phyloP scores from a whole-genome alignment of 371 early-diverging fungal species.

The Mucor lusitanicus region DNA sequence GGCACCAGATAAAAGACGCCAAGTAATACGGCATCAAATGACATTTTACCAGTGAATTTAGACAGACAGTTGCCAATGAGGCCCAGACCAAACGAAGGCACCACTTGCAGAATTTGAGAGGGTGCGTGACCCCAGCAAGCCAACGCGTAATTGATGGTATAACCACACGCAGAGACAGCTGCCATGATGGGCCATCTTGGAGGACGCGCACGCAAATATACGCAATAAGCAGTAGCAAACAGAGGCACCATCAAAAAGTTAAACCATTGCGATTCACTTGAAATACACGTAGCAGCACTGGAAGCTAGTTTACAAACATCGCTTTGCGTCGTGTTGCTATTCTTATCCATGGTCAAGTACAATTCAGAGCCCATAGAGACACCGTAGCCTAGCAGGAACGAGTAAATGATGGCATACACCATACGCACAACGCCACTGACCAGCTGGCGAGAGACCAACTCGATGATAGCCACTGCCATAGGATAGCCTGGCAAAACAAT shows the following conservation, averaged over 20 bases:
- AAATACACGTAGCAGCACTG: conserved; percentile 28
- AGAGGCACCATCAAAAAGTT: conserved; percentile 42
- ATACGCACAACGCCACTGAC: conserved; percentile 83
- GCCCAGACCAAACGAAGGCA: conserved; percentile 59
- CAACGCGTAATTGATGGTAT: conserved; percentile 36
- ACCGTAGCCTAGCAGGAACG: conserved; percentile 81
- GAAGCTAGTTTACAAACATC: conserved; percentile 20
- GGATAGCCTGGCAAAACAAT: conserved; percentile 73
- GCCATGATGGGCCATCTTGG: conserved; percentile 46
- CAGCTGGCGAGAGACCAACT: conserved; percentile 81
- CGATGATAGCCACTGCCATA: conserved; percentile 77
- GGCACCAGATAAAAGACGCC: conserved; percentile 60
- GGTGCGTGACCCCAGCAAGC: conserved; percentile 50
- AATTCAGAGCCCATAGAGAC: conserved; percentile 68
- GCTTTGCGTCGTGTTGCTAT: background rate
- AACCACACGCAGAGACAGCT: conserved; percentile 29
- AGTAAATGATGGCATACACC: conserved; percentile 77
- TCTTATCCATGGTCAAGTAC: conserved; percentile 40
- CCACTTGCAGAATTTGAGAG: conserved; percentile 43
- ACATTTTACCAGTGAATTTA: conserved; percentile 54
- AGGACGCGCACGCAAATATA: conserved; percentile 38
- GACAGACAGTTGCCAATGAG: conserved; percentile 55
- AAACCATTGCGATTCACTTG: conserved; percentile 30
- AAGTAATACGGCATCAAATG: conserved; percentile 56
- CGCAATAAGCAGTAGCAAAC: conserved; percentile 44